phyloP scores from a whole-genome alignment of 148 eudicot species.

The Euryodendron excelsum region DNA sequence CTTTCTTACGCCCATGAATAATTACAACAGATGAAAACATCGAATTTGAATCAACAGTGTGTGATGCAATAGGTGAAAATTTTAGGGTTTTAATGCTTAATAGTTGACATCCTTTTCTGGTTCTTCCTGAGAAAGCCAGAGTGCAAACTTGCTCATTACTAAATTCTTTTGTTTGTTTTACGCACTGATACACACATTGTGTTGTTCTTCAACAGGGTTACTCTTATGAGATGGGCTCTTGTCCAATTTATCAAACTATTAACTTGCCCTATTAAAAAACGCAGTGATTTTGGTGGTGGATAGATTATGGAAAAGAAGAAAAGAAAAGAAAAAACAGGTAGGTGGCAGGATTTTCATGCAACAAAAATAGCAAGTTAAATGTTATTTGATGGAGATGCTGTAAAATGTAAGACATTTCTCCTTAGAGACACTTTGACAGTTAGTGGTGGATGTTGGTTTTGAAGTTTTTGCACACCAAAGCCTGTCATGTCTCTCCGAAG shows the following conservation, averaged over 20 bases:
- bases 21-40: background rate
- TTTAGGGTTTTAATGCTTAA: conserved; percentile 13
- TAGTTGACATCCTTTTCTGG: conserved; percentile 21
- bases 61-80: background rate
- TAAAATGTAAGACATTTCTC: background rate
- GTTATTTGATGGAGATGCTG: conserved; percentile 10
- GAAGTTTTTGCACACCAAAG: background rate
- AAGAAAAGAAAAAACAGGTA: background rate
- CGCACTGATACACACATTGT: background rate
- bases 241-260: background rate
- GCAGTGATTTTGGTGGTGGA: background rate
- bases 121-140: background rate
- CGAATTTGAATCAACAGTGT: background rate
- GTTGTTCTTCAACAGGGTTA: background rate
- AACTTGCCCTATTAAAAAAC: background rate
- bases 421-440: background rate
- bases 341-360: background rate
- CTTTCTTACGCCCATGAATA: conserved; percentile 30
- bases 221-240: background rate
- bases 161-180: background rate
- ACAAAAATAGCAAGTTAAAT: background rate
- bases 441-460: background rate
- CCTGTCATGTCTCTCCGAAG: background rate
- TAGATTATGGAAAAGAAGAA: background rate
- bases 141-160: background rate